Conservation (phyloP, 495 filamentous ascomycete species). For the Evernia prunastri region DNA sequence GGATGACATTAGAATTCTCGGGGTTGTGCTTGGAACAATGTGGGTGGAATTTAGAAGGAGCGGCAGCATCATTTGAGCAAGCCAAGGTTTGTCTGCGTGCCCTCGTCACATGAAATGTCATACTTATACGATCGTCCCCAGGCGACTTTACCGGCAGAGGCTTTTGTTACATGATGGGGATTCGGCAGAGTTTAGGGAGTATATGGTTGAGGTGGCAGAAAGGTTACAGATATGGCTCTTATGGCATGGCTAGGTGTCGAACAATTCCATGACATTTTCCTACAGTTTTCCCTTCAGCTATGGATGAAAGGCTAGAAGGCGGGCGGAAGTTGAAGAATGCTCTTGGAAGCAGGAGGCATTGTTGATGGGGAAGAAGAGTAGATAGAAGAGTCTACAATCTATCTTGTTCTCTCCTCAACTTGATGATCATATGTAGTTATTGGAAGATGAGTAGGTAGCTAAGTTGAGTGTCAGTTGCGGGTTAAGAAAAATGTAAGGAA, state of each 20-base stretch:
- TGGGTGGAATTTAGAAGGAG: constrained; percentile 66
- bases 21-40: constrained; percentile 63
- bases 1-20: constrained; percentile 67
- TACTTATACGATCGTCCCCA: neutral
- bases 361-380: neutral
- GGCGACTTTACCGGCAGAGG: neutral
- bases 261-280: neutral
- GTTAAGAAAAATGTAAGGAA: neutral
- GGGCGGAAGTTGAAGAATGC: neutral
- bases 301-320: neutral
- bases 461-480: neutral
- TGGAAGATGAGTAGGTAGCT: neutral
- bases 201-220: neutral
- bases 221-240: neutral
- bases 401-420: neutral
- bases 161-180: neutral
- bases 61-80: constrained; percentile 56
- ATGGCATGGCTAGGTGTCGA: neutral
- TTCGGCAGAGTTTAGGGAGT: neutral
- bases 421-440: neutral
- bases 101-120: neutral
- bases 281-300: neutral
- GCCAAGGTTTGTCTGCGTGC: constrained; percentile 22
- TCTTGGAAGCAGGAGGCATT: neutral
- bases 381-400: neutral